Base-by-base conservation (phyloP, 176 grass and related monocot species). In the Oryza longistaminata region DNA sequence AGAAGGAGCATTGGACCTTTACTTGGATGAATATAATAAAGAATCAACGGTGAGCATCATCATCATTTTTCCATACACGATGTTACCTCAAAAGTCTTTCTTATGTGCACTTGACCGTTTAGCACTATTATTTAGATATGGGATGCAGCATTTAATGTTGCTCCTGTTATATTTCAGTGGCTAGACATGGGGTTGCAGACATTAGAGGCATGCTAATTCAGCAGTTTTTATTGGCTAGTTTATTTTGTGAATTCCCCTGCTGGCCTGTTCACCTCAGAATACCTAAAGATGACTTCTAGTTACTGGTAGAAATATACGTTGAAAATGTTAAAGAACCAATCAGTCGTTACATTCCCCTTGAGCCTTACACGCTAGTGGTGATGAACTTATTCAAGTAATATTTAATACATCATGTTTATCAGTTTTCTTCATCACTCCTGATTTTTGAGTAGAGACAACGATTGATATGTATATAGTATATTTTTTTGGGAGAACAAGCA, bases 1-100 rank as follows among this genome's bases (percentile, higher is more conserved):
- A 39, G 86, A 91, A 93, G 83, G 86, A 70, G 82, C 83, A 21
- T 77, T 93, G 79, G 80, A 91, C 67, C 71, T 83, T 6, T 93
- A 84, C 69, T 39, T 93, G 67, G 76, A 76, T 35, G 61, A 80
- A 60, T 80, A 86, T 44, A 76, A 68, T 45, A 88, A 86, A 77
- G 79, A 77, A 50, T 66, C 44, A 0, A 61, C 6, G 80, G 88
- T 91, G 67, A 45, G 35, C 43, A 13, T 27, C 2, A 16, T 66
- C 66, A n/a, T 66, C 67, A 25, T 27, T 81, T 73, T 40, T 87
- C 37, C 21, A 70, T 17, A 77, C 62, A 50, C 33, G 50, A 74
- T 61, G 9, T 68, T 73, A 84, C 9, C 9, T 21, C 10, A 43
- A 37, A 61, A 19, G 15, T 35, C 50, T 7, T 17, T 43, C 44